These are phyloP conservation scores for Lasiodiplodia sp. DNA, from an alignment of 2,329 filamentous ascomycete genomes.

Conservation along the genomic window DNA sequence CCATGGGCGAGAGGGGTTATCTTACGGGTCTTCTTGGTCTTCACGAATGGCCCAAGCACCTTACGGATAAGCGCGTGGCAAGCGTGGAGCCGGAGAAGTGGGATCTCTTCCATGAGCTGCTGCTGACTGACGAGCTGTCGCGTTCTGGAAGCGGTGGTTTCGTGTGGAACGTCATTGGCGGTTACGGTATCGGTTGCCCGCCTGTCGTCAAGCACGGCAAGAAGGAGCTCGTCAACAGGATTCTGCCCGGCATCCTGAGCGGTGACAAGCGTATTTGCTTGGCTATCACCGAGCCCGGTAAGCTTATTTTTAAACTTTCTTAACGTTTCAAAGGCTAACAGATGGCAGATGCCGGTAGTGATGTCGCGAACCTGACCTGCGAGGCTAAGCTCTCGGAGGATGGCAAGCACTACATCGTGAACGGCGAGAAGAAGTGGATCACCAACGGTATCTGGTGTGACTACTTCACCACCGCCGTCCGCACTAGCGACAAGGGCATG, in stretches of 20 bases:
- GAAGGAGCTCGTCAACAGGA: slow-evolving; percentile 82
- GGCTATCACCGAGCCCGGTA: slow-evolving; percentile 85
- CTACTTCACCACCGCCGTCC: slow-evolving; percentile 97
- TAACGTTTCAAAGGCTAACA: slow-evolving; percentile 31
- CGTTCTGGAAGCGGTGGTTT: slow-evolving; percentile 89
- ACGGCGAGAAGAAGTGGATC: slow-evolving; percentile 99
- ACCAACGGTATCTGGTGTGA: slow-evolving; percentile 97
- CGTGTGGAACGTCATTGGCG: slow-evolving; percentile 95
- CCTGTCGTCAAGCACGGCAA: slow-evolving; percentile 92
- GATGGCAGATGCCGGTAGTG: slow-evolving; percentile 80
- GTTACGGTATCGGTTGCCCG: slow-evolving; percentile 94
- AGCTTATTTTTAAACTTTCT: slow-evolving; percentile 22
- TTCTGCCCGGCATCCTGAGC: slow-evolving; percentile 84
- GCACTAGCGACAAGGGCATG: slow-evolving; percentile 89
- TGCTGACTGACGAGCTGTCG: slow-evolving; percentile 92
- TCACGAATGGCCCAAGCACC: slow-evolving; percentile 75
- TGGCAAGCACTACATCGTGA: slow-evolving; percentile 99
- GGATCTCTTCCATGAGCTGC: slow-evolving; percentile 98
- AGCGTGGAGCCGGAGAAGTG: slow-evolving; percentile 86
- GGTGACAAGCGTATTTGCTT: slow-evolving; percentile 98
- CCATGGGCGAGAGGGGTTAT: slow-evolving; percentile 93
- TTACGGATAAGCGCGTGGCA: slow-evolving; percentile 74
- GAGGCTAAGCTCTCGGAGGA: slow-evolving; percentile 95
- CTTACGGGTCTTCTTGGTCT: slow-evolving; percentile 89
- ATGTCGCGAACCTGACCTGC: slow-evolving; percentile 94